Conservation (phyloP, 352 stramenopile genomes). For the Phytophthora tentaculata region DNA sequence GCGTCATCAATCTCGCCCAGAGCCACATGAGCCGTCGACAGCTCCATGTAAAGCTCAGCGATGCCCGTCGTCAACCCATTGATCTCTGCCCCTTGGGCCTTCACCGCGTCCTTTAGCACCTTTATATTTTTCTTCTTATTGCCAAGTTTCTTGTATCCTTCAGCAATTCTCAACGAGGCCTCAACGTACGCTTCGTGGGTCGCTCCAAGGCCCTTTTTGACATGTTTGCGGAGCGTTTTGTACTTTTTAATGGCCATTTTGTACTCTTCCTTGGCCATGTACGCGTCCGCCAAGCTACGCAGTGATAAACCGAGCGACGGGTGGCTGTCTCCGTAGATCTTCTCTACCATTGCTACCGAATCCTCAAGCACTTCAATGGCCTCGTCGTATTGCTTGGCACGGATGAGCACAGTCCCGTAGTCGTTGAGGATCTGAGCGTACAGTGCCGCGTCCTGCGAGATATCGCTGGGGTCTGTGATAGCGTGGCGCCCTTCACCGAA, state of each 20-base stretch:
- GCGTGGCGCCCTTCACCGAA: slow-evolving; percentile 58
- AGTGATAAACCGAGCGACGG: slow-evolving; percentile 79
- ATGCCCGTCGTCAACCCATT: slow-evolving; percentile 73
- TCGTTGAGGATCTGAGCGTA: slow-evolving; percentile 84
- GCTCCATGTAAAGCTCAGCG: slow-evolving; percentile 82
- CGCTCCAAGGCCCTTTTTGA: slow-evolving; percentile 66
- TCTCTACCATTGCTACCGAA: slow-evolving; percentile 71
- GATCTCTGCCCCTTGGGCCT: slow-evolving; percentile 60
- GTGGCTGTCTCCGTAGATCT: slow-evolving; percentile 82
- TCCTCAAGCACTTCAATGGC: slow-evolving; percentile 82
- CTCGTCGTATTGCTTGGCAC: slow-evolving; percentile 75
- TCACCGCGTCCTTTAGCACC: slow-evolving; percentile 60
- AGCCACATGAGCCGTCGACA: slow-evolving; percentile 58
- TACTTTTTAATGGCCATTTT: slow-evolving; percentile 72
- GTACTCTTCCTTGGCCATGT: slow-evolving; percentile 80
- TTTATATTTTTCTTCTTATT: slow-evolving; percentile 61
- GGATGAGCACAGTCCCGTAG: slow-evolving; percentile 78
- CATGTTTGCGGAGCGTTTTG: slow-evolving; percentile 73
- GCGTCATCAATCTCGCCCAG: slow-evolving; percentile 53
- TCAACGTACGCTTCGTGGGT: slow-evolving; percentile 83
- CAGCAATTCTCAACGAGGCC: slow-evolving; percentile 65
- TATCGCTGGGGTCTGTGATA: slow-evolving; percentile 60
- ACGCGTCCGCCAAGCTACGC: slow-evolving; percentile 80
- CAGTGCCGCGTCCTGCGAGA: slow-evolving; percentile 74
- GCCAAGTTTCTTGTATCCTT: slow-evolving; percentile 73